Evolutionary conservation across 2,329 filamentous ascomycete species (phyloP), one percentile per base, ranked within the genome.

Genomic region (Clonostachys rosea): DNA sequence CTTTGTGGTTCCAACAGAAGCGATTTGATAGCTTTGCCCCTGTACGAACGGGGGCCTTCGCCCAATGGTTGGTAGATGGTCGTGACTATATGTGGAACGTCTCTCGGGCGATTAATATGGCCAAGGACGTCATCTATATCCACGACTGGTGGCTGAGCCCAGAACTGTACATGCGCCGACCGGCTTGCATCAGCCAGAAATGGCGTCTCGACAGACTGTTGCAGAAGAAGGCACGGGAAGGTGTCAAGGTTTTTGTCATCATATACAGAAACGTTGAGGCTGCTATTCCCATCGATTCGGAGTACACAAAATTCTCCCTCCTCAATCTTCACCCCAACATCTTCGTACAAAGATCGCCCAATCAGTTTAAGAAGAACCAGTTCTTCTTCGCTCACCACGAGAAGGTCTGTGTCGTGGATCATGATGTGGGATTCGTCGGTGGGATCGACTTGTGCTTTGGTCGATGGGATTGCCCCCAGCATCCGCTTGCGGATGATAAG

Each of bases 61-160:
- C 91, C 3, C 91, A 96, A 60, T 97, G 92, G 91, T 79, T 99
- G 9, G 92, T 99, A 1, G 94, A 99, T 66, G 94, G 89, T 14
- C 83, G 94, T 55, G 94, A 99, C 64, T 95, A 97, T 73, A 97
- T 97, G 92, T 99, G 94, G 94, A 95, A 96, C 63, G 91, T 97
- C 8, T 97, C 92, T 11, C 83, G 92, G 53, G 94, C 94, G 12
- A 95, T 99, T 59, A 94, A 90, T 62, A 96, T 96, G 83, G 94
- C 94, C 9, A 89, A 89, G 59, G 94, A 97, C 69, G 92, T 97
- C 51, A 92, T 99, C 56, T 97, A 97, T 67, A 97, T 99, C 52
- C 94, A 99, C 64, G 94, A 97, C 66, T 99, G 94, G 94, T 99
- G 94, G 94, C 71, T 99, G 39, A 96, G 89, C 56, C 94, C 94